Percentiles rank a stretch among this genome's conserved stretches.
phyloP scores from a whole-genome alignment of 1,139 yeast species.

The Dujonia santamariae region DNA sequence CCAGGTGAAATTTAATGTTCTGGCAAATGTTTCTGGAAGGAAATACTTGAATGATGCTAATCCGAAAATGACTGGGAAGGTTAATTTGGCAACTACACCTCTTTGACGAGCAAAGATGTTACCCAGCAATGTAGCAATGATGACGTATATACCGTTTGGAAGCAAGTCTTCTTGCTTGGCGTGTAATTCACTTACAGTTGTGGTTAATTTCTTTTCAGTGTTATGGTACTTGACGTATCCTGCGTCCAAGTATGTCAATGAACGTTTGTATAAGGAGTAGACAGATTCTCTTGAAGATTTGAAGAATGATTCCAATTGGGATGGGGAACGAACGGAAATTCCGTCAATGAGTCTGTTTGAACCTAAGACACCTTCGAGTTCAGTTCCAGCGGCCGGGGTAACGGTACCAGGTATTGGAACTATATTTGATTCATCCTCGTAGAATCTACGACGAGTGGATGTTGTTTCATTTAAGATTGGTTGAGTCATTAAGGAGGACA shows the following conservation, averaged over 20 bases:
- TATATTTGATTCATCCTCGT: constrained; percentile 54
- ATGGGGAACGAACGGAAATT: constrained; percentile 53
- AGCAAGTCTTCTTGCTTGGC: constrained; percentile 69
- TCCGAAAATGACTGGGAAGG: constrained; percentile 68
- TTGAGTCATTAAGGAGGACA: neutral
- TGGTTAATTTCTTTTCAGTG: constrained; percentile 64
- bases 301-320: constrained; percentile 46
- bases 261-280: constrained; percentile 13
- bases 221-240: constrained; percentile 51
- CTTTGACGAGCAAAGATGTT: constrained; percentile 76
- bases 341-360: constrained; percentile 53
- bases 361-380: constrained; percentile 36
- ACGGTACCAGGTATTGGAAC: constrained; percentile 55
- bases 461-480: constrained; percentile 24
- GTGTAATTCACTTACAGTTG: constrained; percentile 68
- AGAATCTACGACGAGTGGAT: constrained; percentile 46
- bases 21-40: constrained; percentile 73
- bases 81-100: constrained; percentile 52
- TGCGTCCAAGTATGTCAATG: constrained; percentile 24
- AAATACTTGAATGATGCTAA: constrained; percentile 67
- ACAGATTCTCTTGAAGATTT: constrained; percentile 42
- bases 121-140: constrained; percentile 78
- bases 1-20: constrained; percentile 63
- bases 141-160: constrained; percentile 71
- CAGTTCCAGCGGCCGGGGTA: constrained; percentile 49